These are phyloP conservation scores for Benincasa hispida DNA, from an alignment of 306 rosid species.

Conservation along the genomic window DNA sequence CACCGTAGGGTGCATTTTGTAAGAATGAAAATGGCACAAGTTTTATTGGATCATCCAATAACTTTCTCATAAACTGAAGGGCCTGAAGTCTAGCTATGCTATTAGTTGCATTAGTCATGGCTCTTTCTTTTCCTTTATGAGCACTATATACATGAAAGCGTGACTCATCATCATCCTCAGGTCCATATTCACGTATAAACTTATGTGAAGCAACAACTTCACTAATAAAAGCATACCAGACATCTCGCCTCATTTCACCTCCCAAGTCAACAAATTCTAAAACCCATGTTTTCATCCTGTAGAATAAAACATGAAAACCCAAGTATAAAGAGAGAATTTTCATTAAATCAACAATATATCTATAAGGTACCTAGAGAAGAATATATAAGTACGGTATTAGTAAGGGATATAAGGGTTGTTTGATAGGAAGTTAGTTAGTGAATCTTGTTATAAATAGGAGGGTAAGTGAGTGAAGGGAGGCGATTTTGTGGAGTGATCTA, in stretches of 20 bases:
- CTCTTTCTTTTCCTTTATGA: slow-evolving; percentile 65
- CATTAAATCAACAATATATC: background rate
- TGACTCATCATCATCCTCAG: slow-evolving; percentile 55
- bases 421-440: no score
- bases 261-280: slow-evolving; percentile 94
- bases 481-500: no score
- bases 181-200: slow-evolving; percentile 62
- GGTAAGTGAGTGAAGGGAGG: no score
- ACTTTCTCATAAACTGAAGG: slow-evolving; percentile 65
- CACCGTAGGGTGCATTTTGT: slow-evolving; percentile 59
- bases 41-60: slow-evolving; percentile 76
- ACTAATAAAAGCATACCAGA: slow-evolving; percentile 77
- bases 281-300: slow-evolving; percentile 54
- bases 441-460: no score
- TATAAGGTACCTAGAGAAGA: no score
- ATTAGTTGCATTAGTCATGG: slow-evolving; percentile 49
- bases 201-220: slow-evolving; percentile 71
- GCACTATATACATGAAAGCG: slow-evolving; percentile 59
- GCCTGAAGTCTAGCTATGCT: slow-evolving; percentile 77
- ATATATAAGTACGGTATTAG: no score
- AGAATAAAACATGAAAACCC: background rate
- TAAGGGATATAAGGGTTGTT: no score
- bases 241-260: slow-evolving; percentile 96
- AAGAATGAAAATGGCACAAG: slow-evolving; percentile 79
- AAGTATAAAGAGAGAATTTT: background rate